Evolutionary conservation across 2,329 filamentous ascomycete species (phyloP), one percentile per base, ranked within the genome.

Genomic region (Pezicula rhizophila): DNA sequence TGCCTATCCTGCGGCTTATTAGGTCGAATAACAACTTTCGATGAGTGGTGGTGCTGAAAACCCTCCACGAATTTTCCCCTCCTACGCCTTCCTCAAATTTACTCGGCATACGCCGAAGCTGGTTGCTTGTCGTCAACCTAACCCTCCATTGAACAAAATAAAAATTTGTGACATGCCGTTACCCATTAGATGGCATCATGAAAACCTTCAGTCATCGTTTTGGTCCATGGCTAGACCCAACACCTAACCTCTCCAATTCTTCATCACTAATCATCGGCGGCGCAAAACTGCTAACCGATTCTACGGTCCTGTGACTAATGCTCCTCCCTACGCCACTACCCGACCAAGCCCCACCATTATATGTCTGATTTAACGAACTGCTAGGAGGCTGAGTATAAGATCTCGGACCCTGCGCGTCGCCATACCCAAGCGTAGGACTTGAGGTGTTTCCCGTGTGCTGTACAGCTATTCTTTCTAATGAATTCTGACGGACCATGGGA

Each of bases 211-310:
- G 12, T 31, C 28, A 31, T 12, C 28, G 28, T 10, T 31, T 10
- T 31, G 15, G 15, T 40, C 15, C 37, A 8, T 14, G 42, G n/a
- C 14, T 14, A 11, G 14, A 35, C 8, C 59, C 59, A 7, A 61
- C 50, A 5, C 57, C 56, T 20, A 60, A 38, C n/a, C 51, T 45
- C 8, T 60, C 56, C 28, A 59, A 42, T n/a, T 59, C 57, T 2
- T 46, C 52, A 41, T 61, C 57, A 43, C 52, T 55, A 3, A 42
- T 15, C 18, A 59, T 41, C 8, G 57, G 46, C 11, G 39, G 47
- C 17, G 47, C 53, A 44, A 55, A 57, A 23, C 48, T 56, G 23
- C 48, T 52, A 18, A 54, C 45, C 8, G 53, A 53, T 20, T 50
- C 54, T 8, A 56, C 48, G n/a, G 53, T 59, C 42, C 52, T 43